Conservation (phyloP, 2,329 filamentous ascomycete species). For the Claviceps lovelessii region DNA sequence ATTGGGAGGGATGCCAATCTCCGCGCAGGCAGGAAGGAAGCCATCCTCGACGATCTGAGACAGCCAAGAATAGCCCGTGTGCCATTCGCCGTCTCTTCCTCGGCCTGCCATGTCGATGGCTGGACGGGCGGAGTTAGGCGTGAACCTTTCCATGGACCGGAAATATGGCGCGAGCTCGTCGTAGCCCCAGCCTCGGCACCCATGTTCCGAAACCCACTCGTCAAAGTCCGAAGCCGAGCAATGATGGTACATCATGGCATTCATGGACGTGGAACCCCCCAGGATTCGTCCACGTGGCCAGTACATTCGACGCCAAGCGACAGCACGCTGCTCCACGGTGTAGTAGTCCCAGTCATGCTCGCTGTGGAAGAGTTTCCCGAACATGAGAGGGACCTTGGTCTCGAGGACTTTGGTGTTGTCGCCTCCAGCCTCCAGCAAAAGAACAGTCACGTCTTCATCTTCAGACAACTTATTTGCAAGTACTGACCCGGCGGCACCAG, state of each 20-base stretch:
- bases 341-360: constrained; percentile 13
- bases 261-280: constrained; percentile 11
- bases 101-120: constrained; percentile 6
- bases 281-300: constrained; percentile 12
- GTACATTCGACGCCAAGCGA: constrained; percentile 11
- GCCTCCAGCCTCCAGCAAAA: constrained; percentile 10
- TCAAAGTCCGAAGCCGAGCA: constrained; percentile 11
- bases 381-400: constrained; percentile 9
- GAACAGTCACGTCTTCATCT: constrained; percentile 9
- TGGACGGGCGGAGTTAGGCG: constrained; percentile 8
- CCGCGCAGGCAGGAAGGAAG: constrained; percentile 8
- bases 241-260: constrained; percentile 14
- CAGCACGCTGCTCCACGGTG: constrained; percentile 9
- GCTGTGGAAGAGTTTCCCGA: constrained; percentile 9
- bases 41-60: constrained; percentile 7
- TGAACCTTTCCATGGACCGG: constrained; percentile 9
- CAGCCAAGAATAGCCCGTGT: constrained; percentile 9
- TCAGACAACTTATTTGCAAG: constrained; percentile 16
- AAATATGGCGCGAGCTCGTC: constrained; percentile 10
- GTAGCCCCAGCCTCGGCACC: constrained; percentile 10
- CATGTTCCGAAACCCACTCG: constrained; percentile 8
- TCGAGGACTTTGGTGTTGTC: constrained; percentile 8
- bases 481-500: constrained; percentile 16
- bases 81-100: constrained; percentile 7
- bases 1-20: constrained; percentile 5